Evolutionary conservation across 2,329 filamentous ascomycete genomes (phyloP), one percentile per base, ranked within the genome.

Genomic region (Cytospora piceae): DNA sequence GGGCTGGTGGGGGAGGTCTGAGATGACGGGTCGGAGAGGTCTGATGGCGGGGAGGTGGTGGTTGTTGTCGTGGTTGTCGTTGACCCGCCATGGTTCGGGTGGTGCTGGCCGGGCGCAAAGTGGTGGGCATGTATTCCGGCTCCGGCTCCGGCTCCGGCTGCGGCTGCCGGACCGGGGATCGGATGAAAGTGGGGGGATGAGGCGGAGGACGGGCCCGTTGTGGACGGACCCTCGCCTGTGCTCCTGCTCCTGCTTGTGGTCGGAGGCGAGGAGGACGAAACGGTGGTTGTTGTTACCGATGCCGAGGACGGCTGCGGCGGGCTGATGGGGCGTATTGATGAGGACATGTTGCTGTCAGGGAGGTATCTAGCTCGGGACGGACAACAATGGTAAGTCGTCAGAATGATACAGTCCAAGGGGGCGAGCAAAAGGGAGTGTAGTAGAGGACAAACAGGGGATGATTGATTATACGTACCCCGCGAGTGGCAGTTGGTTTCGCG

Each of bases 1-100:
- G 77, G 75, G 15, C 76, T 66, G 55, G 53, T 64, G 27, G 64
- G 58, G 52, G 62, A 61, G 29, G 52, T 57, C 58, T 31, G 51
- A 17, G 27, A 37, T 17, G 53, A 52, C 20, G 49, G 37, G 59
- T 7, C 52, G 52, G 59, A 20, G 24, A 55, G 12, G 15, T 64
- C 7, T 15, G 55, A 39, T 27, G 49, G 14, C n/a, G 54, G 20
- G 37, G 49, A 17, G 17, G 63, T 37, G 12, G 34, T 37, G 3
- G 34, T 37, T 32, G 31, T 34, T 27, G 8, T 61, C 58, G 46
- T 42, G 22, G 22, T 46, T 46, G 12, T 42, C 42, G 12, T 11
- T 20, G 20, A 42, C 24, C 29, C 29, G 39, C 24, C 39, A 22
- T 42, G 29, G 49, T 29, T 22, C 6, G 17, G 58, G 59, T 63